Percentiles rank a stretch among this genome's conserved stretches.
Conservation (phyloP, 768 basidiomycete genomes). For the Rubroboletus pulcherrimus region DNA sequence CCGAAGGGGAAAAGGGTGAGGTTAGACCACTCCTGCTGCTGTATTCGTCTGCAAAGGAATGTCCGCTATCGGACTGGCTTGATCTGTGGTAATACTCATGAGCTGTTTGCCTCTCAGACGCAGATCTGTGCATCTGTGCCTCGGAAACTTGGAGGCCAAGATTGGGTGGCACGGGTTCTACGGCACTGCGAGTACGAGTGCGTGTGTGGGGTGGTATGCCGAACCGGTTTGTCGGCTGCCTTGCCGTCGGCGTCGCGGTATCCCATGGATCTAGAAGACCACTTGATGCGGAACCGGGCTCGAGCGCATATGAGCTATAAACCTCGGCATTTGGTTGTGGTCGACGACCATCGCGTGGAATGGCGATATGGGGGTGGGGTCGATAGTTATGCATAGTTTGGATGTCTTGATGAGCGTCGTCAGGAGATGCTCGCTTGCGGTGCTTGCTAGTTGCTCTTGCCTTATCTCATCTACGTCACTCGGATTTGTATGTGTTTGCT, state of each 20-base stretch:
- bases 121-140: conserved; percentile 47
- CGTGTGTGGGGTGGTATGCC: conserved; percentile 25
- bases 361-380: conserved; percentile 35
- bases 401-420: neutral
- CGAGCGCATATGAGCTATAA: conserved; percentile 32
- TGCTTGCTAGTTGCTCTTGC: neutral
- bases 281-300: conserved; percentile 23
- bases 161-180: conserved; percentile 24
- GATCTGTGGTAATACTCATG: conserved; percentile 34
- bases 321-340: conserved; percentile 28
- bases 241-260: conserved; percentile 25
- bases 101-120: conserved; percentile 35
- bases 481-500: conserved; percentile 18
- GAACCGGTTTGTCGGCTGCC: conserved; percentile 20
- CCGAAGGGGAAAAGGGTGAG: conserved; percentile 35
- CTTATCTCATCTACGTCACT: conserved; percentile 20
- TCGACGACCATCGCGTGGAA: conserved; percentile 36
- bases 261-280: conserved; percentile 35
- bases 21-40: conserved; percentile 19
- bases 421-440: neutral
- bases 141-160: conserved; percentile 45
- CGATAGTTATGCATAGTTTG: conserved; percentile 28
- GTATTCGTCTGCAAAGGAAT: conserved; percentile 12
- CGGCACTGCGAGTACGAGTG: conserved; percentile 39
- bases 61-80: conserved; percentile 38